Evolutionary conservation across 1,284 basidiomycete species (phyloP).

Genomic region (Tilletia setariae): DNA sequence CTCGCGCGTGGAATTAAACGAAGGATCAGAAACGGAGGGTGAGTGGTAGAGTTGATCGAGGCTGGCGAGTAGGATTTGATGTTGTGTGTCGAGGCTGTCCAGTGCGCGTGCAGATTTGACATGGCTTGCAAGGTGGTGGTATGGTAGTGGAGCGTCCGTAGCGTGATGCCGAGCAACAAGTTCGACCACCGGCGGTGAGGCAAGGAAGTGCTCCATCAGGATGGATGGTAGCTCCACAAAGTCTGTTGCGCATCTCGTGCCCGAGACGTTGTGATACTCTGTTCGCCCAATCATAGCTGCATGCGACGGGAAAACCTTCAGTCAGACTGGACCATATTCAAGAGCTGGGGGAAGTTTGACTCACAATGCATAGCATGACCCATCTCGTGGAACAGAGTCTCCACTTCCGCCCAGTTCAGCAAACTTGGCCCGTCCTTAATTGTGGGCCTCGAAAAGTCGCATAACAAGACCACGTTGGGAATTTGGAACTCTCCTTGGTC

Average conservation of each 20-base stretch:
- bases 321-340: not conserved
- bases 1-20: conserved; percentile 66
- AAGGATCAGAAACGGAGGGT: conserved; percentile 52
- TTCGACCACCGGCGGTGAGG: conserved; percentile 74
- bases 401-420: conserved; percentile 87
- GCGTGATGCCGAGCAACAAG: conserved; percentile 66
- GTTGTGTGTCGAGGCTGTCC: conserved; percentile 71
- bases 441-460: conserved; percentile 75
- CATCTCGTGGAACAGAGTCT: conserved; percentile 98
- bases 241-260: conserved; percentile 97
- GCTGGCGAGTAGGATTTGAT: conserved; percentile 83
- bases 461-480: conserved; percentile 85
- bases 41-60: conserved; percentile 92
- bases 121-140: conserved; percentile 60
- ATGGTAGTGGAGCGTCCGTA: conserved; percentile 68
- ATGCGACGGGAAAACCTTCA: too few species aligned
- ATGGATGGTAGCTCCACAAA: conserved; percentile 98
- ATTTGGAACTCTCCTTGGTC: conserved; percentile 65
- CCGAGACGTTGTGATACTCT: conserved; percentile 95
- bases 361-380: conserved; percentile 98
- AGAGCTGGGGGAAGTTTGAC: conserved; percentile 51
- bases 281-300: conserved; percentile 95
- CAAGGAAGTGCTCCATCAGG: conserved; percentile 94
- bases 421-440: conserved; percentile 67
- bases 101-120: conserved; percentile 30